Percentiles rank a stretch among this genome's conserved stretches.
phyloP scores from a whole-genome alignment of 345 rosid genomes.

The Gossypioides kirkii region DNA sequence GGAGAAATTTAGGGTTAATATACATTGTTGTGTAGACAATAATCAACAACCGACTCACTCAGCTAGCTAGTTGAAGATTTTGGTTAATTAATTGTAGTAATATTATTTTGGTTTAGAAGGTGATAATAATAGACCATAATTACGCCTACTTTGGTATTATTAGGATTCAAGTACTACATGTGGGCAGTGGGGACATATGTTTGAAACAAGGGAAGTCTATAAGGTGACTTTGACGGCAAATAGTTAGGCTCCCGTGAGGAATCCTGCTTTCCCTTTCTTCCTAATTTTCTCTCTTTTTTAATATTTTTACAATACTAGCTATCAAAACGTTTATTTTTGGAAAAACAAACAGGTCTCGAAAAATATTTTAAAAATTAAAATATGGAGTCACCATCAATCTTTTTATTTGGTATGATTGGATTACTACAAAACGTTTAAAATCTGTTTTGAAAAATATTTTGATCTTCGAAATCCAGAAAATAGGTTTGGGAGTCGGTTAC shows the following conservation, averaged over 20 bases:
- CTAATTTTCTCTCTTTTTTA: neutral
- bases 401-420: too few relatives aligned
- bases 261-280: neutral
- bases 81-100: neutral
- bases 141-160: neutral
- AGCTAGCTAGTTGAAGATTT: too few relatives aligned
- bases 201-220: neutral
- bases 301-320: too few relatives aligned
- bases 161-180: neutral
- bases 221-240: neutral
- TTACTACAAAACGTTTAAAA: too few relatives aligned
- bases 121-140: neutral
- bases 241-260: slow-evolving; percentile 5
- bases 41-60: neutral
- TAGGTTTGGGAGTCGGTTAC: too few relatives aligned
- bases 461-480: too few relatives aligned
- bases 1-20: neutral
- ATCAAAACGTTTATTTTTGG: too few relatives aligned
- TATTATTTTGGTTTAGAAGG: neutral
- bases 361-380: too few relatives aligned
- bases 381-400: too few relatives aligned
- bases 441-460: too few relatives aligned
- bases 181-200: slow-evolving; percentile 14
- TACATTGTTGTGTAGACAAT: neutral
- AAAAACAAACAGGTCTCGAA: too few relatives aligned